These are phyloP conservation scores for Pseudogymnoascus sp. DNA, from an alignment of 2,329 filamentous ascomycete genomes.

Conservation along the genomic window DNA sequence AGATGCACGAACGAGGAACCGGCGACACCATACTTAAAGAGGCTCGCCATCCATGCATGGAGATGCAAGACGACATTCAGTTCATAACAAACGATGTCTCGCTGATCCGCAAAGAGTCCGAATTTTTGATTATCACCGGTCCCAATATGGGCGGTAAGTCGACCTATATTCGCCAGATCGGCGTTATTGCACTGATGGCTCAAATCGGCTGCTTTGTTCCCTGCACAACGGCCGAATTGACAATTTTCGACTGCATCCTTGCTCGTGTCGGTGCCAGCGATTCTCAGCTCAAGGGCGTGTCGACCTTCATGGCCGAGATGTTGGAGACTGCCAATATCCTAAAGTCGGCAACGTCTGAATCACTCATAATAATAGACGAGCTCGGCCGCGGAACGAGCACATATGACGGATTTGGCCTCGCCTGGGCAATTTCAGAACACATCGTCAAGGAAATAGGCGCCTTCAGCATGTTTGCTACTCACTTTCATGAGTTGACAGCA, in stretches of 20 bases:
- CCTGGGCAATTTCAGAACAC: constrained; percentile 97
- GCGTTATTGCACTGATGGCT: constrained; percentile 93
- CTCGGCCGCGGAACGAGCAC: constrained; percentile 93
- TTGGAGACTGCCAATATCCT: constrained; percentile 97
- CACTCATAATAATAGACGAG: constrained; percentile 97
- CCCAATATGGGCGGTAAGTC: constrained; percentile 99
- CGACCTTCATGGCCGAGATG: constrained; percentile 99
- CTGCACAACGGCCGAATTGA: constrained; percentile 80
- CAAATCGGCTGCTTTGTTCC: constrained; percentile 96
- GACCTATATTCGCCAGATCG: constrained; percentile 95
- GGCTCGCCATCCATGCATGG: constrained; percentile 93
- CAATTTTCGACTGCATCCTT: constrained; percentile 93
- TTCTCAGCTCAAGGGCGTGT: constrained; percentile 94
- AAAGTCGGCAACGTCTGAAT: constrained; percentile 90
- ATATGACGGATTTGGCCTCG: constrained; percentile 97
- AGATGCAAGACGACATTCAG: constrained; percentile 96
- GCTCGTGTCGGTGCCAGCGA: constrained; percentile 93
- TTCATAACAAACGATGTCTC: constrained; percentile 98
- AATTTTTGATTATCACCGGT: constrained; percentile 93
- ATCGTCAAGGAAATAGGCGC: constrained; percentile 93
- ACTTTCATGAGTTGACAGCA: constrained; percentile 96
- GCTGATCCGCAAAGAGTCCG: constrained; percentile 67
- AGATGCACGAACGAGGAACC: constrained; percentile 77
- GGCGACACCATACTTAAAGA: constrained; percentile 87
- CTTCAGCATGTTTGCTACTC: constrained; percentile 91